Evolutionary conservation across 2,329 filamentous ascomycete species (phyloP).

Genomic region (Chaetoscypha palmicola): DNA sequence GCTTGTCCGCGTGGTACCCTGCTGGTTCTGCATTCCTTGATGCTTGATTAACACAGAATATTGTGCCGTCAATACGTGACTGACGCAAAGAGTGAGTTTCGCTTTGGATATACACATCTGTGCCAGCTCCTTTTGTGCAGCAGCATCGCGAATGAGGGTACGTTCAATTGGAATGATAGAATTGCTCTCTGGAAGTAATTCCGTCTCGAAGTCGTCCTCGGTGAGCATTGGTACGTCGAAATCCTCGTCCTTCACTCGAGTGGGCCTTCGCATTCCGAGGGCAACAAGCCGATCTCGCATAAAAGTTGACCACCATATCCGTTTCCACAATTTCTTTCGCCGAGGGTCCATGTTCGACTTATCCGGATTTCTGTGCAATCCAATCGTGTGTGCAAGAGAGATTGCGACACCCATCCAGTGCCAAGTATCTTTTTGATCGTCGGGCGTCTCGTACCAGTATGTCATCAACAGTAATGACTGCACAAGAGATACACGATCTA

Average conservation of each 20-base stretch:
- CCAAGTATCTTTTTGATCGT: conserved; percentile 97
- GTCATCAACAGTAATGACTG: conserved; percentile 88
- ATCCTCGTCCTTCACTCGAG: conserved; percentile 86
- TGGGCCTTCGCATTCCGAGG: conserved; percentile 86
- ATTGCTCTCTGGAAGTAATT: conserved; percentile 58
- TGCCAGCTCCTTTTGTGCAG: conserved; percentile 71
- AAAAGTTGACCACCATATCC: conserved; percentile 97
- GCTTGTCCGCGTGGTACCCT: conserved; percentile 58
- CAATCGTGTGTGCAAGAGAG: conserved; percentile 87
- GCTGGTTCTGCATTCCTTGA: conserved; percentile 69
- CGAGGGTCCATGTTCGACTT: conserved; percentile 67
- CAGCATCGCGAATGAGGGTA: conserved; percentile 60
- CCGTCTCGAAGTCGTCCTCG: conserved; percentile 76
- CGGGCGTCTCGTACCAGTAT: conserved; percentile 95
- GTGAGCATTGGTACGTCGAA: conserved; percentile 89
- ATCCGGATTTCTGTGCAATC: conserved; percentile 78
- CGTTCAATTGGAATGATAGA: conserved; percentile 64
- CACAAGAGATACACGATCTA: conserved; percentile 79
- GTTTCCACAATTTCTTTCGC: conserved; percentile 81
- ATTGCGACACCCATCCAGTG: conserved; percentile 98
- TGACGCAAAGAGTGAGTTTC: conserved; percentile 82
- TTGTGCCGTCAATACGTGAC: conserved; percentile 80
- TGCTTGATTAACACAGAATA: conserved; percentile 87
- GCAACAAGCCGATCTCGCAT: conserved; percentile 92
- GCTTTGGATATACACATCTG: conserved; percentile 88